phyloP scores from a whole-genome alignment of 345 rosid genomes.

The Murraya paniculata region DNA sequence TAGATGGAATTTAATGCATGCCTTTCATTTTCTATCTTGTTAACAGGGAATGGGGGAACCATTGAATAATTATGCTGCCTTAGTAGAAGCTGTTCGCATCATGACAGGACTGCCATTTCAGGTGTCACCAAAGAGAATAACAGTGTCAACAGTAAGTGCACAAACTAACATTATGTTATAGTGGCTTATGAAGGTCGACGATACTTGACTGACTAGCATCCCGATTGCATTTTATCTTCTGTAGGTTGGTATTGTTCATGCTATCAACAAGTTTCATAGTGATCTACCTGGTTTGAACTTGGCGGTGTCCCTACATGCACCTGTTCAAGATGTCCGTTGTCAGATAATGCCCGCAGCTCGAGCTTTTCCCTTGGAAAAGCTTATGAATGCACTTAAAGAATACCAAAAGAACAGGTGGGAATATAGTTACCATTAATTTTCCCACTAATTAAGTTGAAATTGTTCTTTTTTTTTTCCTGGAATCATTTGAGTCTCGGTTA shows the following conservation, averaged over 20 bases:
- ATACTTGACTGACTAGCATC: conserved; percentile 20
- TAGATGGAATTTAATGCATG: conserved; percentile 1
- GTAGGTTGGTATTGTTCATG: conserved; percentile 92
- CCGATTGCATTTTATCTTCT: conserved; percentile 19
- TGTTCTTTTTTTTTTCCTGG: background rate
- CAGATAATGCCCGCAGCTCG: conserved; percentile 98
- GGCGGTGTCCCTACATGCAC: conserved; percentile 97
- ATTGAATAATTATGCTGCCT: conserved; percentile 75
- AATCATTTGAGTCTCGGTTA: background rate
- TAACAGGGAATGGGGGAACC: conserved; percentile 99
- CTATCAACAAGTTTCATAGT: conserved; percentile 83
- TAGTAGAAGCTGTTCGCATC: conserved; percentile 78
- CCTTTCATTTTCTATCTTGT: conserved; percentile 24
- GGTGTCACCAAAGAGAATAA: conserved; percentile 78
- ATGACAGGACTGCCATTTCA: conserved; percentile 82
- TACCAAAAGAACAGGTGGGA: conserved; percentile 78
- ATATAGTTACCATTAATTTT: background rate
- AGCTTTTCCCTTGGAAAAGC: conserved; percentile 93
- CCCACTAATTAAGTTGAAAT: conserved; percentile 5
- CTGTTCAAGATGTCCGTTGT: conserved; percentile 92
- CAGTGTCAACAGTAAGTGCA: conserved; percentile 79
- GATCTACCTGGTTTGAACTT: conserved; percentile 93
- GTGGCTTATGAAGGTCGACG: conserved; percentile 11
- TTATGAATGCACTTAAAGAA: conserved; percentile 64
- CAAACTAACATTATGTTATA: background rate